Evolutionary conservation across 768 basidiomycete species (phyloP), one percentile per base, ranked within the genome.

Genomic region (Dioszegia hungarica): DNA sequence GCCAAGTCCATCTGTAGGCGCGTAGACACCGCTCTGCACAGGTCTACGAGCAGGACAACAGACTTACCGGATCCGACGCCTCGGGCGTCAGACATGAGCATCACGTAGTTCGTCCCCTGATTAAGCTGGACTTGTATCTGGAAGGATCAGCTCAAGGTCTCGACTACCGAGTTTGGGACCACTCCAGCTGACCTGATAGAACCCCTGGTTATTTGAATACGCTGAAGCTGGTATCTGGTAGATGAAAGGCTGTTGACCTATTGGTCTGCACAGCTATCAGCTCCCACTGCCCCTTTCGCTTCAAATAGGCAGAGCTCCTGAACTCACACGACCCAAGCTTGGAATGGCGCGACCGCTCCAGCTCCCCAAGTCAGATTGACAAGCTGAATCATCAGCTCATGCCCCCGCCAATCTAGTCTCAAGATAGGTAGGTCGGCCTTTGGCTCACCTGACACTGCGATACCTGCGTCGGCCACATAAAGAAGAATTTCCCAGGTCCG

Each of bases 71-170:
- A 59, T 4, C 61, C 65, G 12, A 63, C 27, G 3, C 67, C 66
- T 17, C 50, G 20, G 3, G 25, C 63, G 56, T 72, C 70, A 5
- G 59, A 58, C 63, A 72, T 66, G n/a, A 60, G 55, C 37, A 67
- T 63, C 15, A 65, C 61, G 41, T 72, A 72, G 37, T 63, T 56
- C n/a, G 50, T 49, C 0, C 59, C 63, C 22, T 52, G 41, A 19
- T 49, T 39, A n/a, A 67, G 40, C 34, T 72, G 70, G 0, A 72
- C 51, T 39, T 62, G 51, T 22, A 72, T 62, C 70, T 68, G 36
- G 19, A n/a, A n/a, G 10, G 29, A 44, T 54, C 22, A 55, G 47
- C 31, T n/a, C n/a, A 22, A 22, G 41, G 19, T 29, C 8, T 39
- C 27, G 12, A 5, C 25, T 27, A 44, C 10, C 9, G 24, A 5